A percentile compares a stretch with the other conserved stretches of the same genome.
Evolutionary conservation across 441 rosid species (phyloP).

Genomic region (Omphalea diandra): DNA sequence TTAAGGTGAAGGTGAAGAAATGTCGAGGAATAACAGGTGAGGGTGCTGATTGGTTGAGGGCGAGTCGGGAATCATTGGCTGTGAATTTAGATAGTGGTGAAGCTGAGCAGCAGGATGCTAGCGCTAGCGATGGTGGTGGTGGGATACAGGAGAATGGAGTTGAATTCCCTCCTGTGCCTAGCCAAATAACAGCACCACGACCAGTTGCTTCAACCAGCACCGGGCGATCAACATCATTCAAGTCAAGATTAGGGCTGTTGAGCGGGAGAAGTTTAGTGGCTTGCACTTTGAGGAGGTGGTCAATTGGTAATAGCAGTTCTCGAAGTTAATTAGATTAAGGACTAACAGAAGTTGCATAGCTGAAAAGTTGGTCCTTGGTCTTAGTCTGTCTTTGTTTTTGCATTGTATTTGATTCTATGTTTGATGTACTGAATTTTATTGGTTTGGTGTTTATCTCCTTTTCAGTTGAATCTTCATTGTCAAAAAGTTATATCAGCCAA

Average conservation of each 20-base stretch:
- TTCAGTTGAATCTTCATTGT: constrained; percentile 33
- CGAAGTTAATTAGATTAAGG: constrained; percentile 30
- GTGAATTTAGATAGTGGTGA: constrained; percentile 64
- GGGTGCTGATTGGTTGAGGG: constrained; percentile 55
- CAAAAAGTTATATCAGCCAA: constrained; percentile 13
- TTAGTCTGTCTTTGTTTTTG: constrained; percentile 22
- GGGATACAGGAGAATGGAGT: constrained; percentile 49
- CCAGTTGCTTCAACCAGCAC: constrained; percentile 43
- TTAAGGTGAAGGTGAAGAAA: constrained; percentile 80
- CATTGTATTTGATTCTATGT: constrained; percentile 24
- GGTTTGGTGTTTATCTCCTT: constrained; percentile 39
- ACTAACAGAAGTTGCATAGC: constrained; percentile 15
- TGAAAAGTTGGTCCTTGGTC: constrained; percentile 16
- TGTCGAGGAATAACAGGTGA: constrained; percentile 62
- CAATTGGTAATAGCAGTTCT: constrained; percentile 43
- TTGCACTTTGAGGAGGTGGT: constrained; percentile 64
- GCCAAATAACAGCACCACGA: constrained; percentile 30
- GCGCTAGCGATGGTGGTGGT: constrained; percentile 59
- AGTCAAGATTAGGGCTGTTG: constrained; percentile 54
- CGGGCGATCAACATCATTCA: constrained; percentile 46
- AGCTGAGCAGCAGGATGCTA: constrained; percentile 45
- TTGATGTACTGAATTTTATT: constrained; percentile 33
- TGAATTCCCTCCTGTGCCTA: constrained; percentile 38
- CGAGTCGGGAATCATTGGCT: constrained; percentile 45
- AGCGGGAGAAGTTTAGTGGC: constrained; percentile 55